Evolutionary conservation across 2,329 filamentous ascomycete genomes (phyloP), one percentile per base, ranked within the genome.

Genomic region (Botrytis squamosa): DNA sequence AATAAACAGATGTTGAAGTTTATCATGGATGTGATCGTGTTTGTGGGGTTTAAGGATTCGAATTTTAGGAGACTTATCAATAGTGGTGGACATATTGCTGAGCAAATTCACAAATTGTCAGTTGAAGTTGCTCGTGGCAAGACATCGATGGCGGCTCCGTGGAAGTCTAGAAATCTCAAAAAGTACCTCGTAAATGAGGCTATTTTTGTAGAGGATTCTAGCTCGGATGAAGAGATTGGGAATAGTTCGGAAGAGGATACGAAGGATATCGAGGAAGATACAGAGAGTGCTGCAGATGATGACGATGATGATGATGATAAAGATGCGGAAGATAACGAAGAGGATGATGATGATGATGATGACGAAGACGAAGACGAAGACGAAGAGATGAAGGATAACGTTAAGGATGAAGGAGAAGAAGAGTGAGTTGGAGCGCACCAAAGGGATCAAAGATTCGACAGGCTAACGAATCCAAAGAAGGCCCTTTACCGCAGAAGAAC

Each of bases 211-310:
- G 66, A 69, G 12, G 65, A 55, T 25, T 52, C 33, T 69, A 38
- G 46, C n/a, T 49, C 29, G 14, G 46, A 69, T n/a, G 38, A 36
- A 22, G 36, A 55, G 8, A 18, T 18, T 69, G 46, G 36, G 16
- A 14, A 20, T 20, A 14, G 38, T 25, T 52, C 25, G n/a, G 9
- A 29, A 20, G 38, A 29, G 64, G 42, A 49, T 14, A 16, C 12
- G 10, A 22, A 42, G 12, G 38, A 65, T 29, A 20, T 42, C 20
- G 33, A 65, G 22, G 33, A 67, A 33, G 46, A 67, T 49, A 38
- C 42, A 29, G 64, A 52, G 12, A 40, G 97, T 85, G 0, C 93
- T 94, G 0, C 97, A 85, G 25, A 96, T 91, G 22, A 97, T 86
- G 82, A 96, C 96, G 68, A 97, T 87, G 73, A 95, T n/a, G 49